Percentiles rank a stretch among this genome's conserved stretches.
Evolutionary conservation across 2,329 filamentous ascomycete species (phyloP).

Genomic region (Kalmusia sp.): DNA sequence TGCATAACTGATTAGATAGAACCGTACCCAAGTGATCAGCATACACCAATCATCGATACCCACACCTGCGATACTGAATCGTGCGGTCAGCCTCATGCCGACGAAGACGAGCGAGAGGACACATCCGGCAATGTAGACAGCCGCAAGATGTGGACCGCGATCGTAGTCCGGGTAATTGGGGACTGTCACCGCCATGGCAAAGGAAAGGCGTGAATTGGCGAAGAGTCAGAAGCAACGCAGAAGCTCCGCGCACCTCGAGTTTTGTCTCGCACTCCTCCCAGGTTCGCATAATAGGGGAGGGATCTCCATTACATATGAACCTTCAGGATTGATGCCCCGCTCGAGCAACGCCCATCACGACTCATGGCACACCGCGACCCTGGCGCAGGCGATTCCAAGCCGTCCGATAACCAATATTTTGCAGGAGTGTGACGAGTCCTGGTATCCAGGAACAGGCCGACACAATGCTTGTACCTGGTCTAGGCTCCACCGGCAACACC

Average conservation of each 20-base stretch:
- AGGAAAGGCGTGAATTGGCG: background rate
- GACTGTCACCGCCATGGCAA: constrained; percentile 1
- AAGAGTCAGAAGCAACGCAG: constrained; percentile 1
- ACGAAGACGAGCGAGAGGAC: constrained; percentile 23
- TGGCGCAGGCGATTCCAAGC: background rate
- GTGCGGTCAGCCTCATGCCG: constrained; percentile 21
- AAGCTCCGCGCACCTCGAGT: background rate
- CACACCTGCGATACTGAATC: constrained; percentile 25
- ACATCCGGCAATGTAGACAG: constrained; percentile 26
- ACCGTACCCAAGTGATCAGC: constrained; percentile 25
- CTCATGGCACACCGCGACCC: too few relatives aligned
- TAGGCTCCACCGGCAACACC: constrained; percentile 1
- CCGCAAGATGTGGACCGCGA: constrained; percentile 22
- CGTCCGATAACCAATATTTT: background rate
- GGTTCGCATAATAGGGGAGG: constrained; percentile 8
- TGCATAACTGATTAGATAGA: background rate
- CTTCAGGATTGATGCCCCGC: constrained; percentile 2
- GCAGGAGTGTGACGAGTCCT: constrained; percentile 1
- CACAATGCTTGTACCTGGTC: constrained; percentile 2
- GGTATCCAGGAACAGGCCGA: background rate
- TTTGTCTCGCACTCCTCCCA: background rate
- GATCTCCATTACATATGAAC: background rate
- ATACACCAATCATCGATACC: constrained; percentile 30
- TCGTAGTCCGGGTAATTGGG: constrained; percentile 16
- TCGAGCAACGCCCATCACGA: background rate